Percentiles rank a stretch among this genome's conserved stretches.
Conservation (phyloP, 345 rosid species). For the Syzygium aromaticum region DNA sequence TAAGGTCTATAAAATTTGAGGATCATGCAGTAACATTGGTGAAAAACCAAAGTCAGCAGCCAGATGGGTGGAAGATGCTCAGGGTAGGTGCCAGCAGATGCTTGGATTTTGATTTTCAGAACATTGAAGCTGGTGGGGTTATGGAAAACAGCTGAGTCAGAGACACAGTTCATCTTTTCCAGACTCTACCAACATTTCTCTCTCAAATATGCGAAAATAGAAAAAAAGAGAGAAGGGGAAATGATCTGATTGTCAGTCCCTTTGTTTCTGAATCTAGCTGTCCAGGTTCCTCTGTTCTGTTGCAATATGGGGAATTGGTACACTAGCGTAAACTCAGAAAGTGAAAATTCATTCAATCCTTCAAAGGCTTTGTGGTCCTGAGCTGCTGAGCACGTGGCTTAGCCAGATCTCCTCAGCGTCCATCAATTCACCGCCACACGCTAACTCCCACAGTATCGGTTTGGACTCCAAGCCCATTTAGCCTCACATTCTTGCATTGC, state of each 20-base stretch:
- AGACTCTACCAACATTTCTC: background rate
- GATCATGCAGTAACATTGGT: background rate
- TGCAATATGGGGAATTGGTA: slow-evolving; percentile 2
- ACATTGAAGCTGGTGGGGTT: background rate
- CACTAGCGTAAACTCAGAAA: background rate
- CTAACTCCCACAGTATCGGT: background rate
- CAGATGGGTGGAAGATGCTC: background rate
- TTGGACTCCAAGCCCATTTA: background rate
- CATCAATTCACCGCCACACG: background rate
- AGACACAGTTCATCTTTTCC: background rate
- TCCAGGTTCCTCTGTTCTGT: slow-evolving; percentile 5
- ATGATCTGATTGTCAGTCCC: background rate
- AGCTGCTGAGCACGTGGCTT: background rate
- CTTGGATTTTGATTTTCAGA: background rate
- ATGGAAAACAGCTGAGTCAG: background rate
- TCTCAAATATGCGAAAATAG: background rate
- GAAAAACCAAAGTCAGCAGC: background rate
- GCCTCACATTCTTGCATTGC: background rate
- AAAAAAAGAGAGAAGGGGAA: background rate
- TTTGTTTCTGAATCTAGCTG: slow-evolving; percentile 5
- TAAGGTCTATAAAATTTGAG: background rate
- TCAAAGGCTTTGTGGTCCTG: background rate
- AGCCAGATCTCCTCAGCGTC: background rate
- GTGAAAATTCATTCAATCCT: background rate
- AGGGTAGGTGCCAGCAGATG: background rate